These are phyloP conservation scores for Schizophyllum amplum DNA, from an alignment of 1,284 basidiomycete species.

Conservation along the genomic window DNA sequence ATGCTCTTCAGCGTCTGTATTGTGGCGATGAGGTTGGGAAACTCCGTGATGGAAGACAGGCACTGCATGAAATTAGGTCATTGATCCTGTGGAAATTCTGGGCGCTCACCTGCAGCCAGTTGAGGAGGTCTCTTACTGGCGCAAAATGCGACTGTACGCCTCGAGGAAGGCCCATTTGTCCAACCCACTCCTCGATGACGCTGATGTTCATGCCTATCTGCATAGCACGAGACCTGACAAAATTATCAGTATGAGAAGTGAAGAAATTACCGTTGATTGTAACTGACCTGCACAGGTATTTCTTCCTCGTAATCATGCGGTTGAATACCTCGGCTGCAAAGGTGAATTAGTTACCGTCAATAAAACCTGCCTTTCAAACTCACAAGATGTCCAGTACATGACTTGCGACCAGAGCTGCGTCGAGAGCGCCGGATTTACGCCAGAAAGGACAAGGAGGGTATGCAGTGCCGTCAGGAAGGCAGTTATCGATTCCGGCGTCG, in stretches of 20 bases:
- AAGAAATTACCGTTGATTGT: too few relatives aligned
- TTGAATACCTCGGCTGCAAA: slow-evolving; percentile 87
- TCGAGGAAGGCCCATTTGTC: slow-evolving; percentile 70
- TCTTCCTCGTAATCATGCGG: slow-evolving; percentile 84
- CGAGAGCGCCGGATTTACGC: slow-evolving; percentile 86
- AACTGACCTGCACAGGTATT: slow-evolving; percentile 93
- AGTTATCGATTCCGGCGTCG: slow-evolving; percentile 63
- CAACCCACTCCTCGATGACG: slow-evolving; percentile 88
- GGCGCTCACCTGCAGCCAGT: slow-evolving; percentile 72
- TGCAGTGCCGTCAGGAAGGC: slow-evolving; percentile 86
- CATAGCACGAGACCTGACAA: slow-evolving; percentile 77
- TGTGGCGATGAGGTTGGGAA: slow-evolving; percentile 82
- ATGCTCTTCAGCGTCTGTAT: slow-evolving; percentile 83
- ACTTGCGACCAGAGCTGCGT: slow-evolving; percentile 94
- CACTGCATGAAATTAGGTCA: slow-evolving; percentile 44
- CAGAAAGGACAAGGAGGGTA: slow-evolving; percentile 77
- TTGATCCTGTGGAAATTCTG: not conserved
- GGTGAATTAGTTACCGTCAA: not conserved
- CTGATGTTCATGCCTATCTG: slow-evolving; percentile 89
- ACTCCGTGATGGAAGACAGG: slow-evolving; percentile 79
- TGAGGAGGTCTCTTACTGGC: slow-evolving; percentile 79
- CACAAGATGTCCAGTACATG: slow-evolving; percentile 86
- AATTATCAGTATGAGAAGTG: too few relatives aligned
- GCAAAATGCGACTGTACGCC: slow-evolving; percentile 78
- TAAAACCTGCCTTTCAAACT: slow-evolving; percentile 19